Conservation (phyloP, 2,329 filamentous ascomycete genomes). For the Rhexocercosporidium sp. region DNA sequence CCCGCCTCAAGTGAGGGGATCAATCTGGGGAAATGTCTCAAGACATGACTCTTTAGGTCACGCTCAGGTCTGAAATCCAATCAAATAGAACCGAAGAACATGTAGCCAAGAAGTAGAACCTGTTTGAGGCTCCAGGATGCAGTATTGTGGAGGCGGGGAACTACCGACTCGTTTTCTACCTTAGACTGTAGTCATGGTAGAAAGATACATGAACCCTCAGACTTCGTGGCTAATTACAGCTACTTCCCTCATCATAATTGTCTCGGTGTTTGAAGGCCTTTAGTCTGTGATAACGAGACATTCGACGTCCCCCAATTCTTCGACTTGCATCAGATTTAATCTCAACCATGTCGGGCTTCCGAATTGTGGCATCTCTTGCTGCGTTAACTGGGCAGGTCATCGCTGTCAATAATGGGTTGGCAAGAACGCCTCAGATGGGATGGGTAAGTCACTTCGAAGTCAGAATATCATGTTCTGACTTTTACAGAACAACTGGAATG, state of each 20-base stretch:
- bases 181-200: neutral
- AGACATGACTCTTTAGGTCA: neutral
- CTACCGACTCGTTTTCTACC: neutral
- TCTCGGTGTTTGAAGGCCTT: neutral
- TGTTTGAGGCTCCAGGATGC: neutral
- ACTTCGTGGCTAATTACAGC: neutral
- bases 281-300: neutral
- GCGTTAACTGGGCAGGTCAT: constrained; percentile 8
- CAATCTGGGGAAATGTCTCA: neutral
- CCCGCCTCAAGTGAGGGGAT: neutral
- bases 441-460: constrained; percentile 40
- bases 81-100: neutral
- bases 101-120: too few species aligned
- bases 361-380: neutral
- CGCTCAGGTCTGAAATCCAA: neutral
- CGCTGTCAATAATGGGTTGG: constrained; percentile 45
- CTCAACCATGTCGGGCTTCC: constrained; percentile 4
- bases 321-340: neutral
- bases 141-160: neutral
- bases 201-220: neutral
- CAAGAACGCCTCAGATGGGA: constrained; percentile 45
- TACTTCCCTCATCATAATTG: constrained; percentile 5
- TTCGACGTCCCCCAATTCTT: neutral
- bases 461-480: neutral
- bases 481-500: constrained; percentile 50